Evolutionary conservation across 495 filamentous ascomycete species (phyloP).

Genomic region (Hypoxylon rickii): DNA sequence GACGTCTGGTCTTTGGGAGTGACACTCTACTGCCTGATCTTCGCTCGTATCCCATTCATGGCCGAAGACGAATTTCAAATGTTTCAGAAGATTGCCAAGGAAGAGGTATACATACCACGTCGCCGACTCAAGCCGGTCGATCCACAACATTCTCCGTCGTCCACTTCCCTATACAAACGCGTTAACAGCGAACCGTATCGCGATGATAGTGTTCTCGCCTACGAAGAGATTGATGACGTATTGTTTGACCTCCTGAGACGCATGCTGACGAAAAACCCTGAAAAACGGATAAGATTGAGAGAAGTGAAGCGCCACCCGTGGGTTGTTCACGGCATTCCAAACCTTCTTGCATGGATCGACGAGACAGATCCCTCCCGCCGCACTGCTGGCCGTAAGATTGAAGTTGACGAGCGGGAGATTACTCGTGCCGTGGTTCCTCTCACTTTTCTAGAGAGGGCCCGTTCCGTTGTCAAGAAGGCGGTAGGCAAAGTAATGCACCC

Average conservation of each 20-base stretch:
- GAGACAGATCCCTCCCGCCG: slow-evolving; percentile 86
- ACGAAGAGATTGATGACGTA: slow-evolving; percentile 84
- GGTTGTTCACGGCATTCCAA: slow-evolving; percentile 79
- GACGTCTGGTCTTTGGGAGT: slow-evolving; percentile 98
- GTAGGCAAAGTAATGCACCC: slow-evolving; percentile 63
- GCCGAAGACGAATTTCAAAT: slow-evolving; percentile 88
- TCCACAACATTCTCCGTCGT: slow-evolving; percentile 53
- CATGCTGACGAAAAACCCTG: slow-evolving; percentile 86
- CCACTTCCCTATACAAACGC: slow-evolving; percentile 60
- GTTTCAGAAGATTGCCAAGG: slow-evolving; percentile 86
- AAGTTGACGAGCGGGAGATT: slow-evolving; percentile 89
- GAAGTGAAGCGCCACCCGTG: slow-evolving; percentile 98
- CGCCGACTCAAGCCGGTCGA: slow-evolving; percentile 79
- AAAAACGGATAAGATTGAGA: slow-evolving; percentile 81
- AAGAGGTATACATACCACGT: slow-evolving; percentile 84
- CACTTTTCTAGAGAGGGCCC: slow-evolving; percentile 77
- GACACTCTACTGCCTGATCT: slow-evolving; percentile 94
- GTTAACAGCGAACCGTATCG: slow-evolving; percentile 53
- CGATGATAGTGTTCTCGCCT: slow-evolving; percentile 71
- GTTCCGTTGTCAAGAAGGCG: slow-evolving; percentile 69
- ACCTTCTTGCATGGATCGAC: slow-evolving; percentile 82
- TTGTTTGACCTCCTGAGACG: slow-evolving; percentile 79
- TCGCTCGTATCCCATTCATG: slow-evolving; percentile 88
- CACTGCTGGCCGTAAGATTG: slow-evolving; percentile 85
- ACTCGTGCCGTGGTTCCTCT: slow-evolving; percentile 88